These are phyloP conservation scores for Tubosaeta sp. DNA, from an alignment of 768 basidiomycete genomes.

Conservation along the genomic window DNA sequence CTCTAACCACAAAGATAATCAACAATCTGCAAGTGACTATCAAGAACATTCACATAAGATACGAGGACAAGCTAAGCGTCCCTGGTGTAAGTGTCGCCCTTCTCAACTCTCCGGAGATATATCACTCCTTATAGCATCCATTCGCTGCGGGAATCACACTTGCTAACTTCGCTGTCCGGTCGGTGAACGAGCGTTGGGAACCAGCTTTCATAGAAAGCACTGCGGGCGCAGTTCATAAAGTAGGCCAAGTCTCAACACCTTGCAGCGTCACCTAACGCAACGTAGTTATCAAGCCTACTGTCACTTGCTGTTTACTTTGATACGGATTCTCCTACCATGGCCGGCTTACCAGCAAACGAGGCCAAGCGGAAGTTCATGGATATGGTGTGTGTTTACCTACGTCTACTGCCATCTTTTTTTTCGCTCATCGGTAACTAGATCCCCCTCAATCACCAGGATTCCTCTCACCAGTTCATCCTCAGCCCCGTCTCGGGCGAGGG, in stretches of 20 bases:
- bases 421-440: slow-evolving; percentile 40
- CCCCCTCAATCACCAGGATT: slow-evolving; percentile 40
- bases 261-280: slow-evolving; percentile 3
- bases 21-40: slow-evolving; percentile 96
- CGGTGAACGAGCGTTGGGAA: slow-evolving; percentile 85
- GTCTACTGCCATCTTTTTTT: slow-evolving; percentile 5
- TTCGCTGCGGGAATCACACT: slow-evolving; percentile 91
- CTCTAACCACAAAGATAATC: slow-evolving; percentile 82
- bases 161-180: slow-evolving; percentile 81
- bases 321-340: slow-evolving; percentile 81
- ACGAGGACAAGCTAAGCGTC: slow-evolving; percentile 92
- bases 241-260: slow-evolving; percentile 21
- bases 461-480: slow-evolving; percentile 83
- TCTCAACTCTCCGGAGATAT: not conserved
- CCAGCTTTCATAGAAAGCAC: slow-evolving; percentile 91
- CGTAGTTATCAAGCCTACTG: slow-evolving; percentile 76
- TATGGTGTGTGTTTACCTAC: slow-evolving; percentile 44
- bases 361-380: slow-evolving; percentile 68
- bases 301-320: slow-evolving; percentile 94
- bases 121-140: slow-evolving; percentile 60
- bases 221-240: slow-evolving; percentile 86
- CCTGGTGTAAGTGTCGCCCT: slow-evolving; percentile 65
- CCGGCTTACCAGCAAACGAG: slow-evolving; percentile 59
- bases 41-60: slow-evolving; percentile 93
- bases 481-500: slow-evolving; percentile 96